Evolutionary conservation across 805 yeast species (phyloP).

Genomic region (Spathaspora gorwiae): DNA sequence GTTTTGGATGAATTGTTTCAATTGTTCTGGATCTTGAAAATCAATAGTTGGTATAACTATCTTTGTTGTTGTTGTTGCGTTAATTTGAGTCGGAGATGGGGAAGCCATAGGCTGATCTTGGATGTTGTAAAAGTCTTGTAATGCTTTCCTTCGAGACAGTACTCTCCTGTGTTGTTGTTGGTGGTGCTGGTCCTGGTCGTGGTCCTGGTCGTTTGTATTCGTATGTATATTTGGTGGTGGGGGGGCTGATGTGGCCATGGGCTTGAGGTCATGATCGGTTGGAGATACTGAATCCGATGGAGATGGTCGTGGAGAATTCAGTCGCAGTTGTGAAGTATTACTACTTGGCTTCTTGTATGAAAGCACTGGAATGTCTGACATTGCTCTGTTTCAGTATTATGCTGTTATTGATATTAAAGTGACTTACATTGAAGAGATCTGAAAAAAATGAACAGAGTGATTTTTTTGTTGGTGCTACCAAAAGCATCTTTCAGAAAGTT

Average conservation of each 20-base stretch:
- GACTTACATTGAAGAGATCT: background rate
- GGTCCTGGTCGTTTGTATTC: background rate
- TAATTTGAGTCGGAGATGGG: background rate
- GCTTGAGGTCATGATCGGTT: background rate
- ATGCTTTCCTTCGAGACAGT: constrained; percentile 36
- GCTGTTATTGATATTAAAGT: background rate
- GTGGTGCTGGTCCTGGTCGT: constrained; percentile 1
- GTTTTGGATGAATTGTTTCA: constrained; percentile 17
- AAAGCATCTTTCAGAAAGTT: too few relatives aligned
- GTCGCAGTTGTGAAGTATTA: background rate
- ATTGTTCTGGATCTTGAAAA: constrained; percentile 12
- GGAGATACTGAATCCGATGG: constrained; percentile 3
- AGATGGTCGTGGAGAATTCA: background rate
- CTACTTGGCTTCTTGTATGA: constrained; percentile 23
- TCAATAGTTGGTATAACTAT: background rate
- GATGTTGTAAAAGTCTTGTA: constrained; percentile 39
- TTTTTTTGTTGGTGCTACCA: too few relatives aligned
- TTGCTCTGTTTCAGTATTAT: background rate
- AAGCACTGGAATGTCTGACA: constrained; percentile 14
- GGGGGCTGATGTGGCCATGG: constrained; percentile 1
- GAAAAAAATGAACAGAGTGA: background rate
- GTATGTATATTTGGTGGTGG: background rate
- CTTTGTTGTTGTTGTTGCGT: background rate
- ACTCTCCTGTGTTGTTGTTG: constrained; percentile 19
- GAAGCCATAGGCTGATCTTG: constrained; percentile 10